Evolutionary conservation across 2,329 filamentous ascomycete genomes (phyloP).

Genomic region (Pseudogymnoascus sp.): DNA sequence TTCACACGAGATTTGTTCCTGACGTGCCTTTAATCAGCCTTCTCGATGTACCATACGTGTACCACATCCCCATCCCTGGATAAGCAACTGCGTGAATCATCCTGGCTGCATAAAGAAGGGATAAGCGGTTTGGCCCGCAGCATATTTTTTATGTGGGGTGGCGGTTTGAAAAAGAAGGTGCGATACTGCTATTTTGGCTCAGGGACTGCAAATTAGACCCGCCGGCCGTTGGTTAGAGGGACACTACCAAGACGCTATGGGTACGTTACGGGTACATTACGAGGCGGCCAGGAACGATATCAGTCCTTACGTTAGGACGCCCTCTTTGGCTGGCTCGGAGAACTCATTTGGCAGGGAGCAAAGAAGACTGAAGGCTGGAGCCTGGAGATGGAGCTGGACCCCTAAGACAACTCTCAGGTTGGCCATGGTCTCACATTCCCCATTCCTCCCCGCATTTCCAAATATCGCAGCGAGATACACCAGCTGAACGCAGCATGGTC

Average conservation of each 20-base stretch:
- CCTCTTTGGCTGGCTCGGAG: neutral
- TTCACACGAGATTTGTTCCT: too few species aligned
- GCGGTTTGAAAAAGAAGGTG: neutral
- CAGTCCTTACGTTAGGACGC: neutral
- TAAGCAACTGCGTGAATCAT: neutral
- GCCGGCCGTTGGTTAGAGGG: neutral
- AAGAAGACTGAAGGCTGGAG: neutral
- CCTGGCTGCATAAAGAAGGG: conserved; percentile 2
- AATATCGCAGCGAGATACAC: too few species aligned
- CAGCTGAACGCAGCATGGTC: neutral
- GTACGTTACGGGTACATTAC: too few species aligned
- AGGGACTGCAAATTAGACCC: neutral
- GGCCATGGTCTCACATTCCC: too few species aligned
- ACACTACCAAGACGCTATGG: neutral
- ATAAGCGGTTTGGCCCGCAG: conserved; percentile 2
- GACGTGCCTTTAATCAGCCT: neutral
- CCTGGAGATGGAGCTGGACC: neutral
- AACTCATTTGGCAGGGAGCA: neutral
- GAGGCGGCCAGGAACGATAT: too few species aligned
- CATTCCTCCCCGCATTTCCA: neutral
- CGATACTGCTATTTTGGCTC: neutral
- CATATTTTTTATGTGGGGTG: conserved; percentile 5
- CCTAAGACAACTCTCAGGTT: neutral
- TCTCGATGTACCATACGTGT: neutral
- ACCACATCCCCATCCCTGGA: neutral